A percentile compares a stretch with the other conserved stretches of the same genome.
These are phyloP conservation scores for Obba rivulosa DNA, from an alignment of 768 basidiomycete genomes.

Conservation along the genomic window DNA sequence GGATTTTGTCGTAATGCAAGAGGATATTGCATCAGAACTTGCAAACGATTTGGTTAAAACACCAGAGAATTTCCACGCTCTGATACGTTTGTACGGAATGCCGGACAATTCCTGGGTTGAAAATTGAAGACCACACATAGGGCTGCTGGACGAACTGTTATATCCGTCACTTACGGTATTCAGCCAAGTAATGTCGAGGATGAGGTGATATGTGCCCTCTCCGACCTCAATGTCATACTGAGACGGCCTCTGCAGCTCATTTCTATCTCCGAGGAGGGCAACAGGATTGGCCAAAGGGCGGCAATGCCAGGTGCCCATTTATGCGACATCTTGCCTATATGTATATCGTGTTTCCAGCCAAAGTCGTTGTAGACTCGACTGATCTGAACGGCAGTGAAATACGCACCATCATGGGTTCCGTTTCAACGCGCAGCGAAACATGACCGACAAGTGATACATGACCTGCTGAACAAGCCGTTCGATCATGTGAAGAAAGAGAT, in stretches of 20 bases:
- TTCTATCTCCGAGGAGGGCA: slow-evolving; percentile 33
- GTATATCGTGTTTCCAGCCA: neutral
- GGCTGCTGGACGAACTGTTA: slow-evolving; percentile 1
- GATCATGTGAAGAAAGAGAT: slow-evolving; percentile 17
- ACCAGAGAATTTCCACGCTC: slow-evolving; percentile 5
- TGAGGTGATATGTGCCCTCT: neutral
- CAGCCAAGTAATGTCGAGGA: slow-evolving; percentile 1
- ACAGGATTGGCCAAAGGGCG: slow-evolving; percentile 26
- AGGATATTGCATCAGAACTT: slow-evolving; percentile 19
- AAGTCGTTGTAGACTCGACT: slow-evolving; percentile 1
- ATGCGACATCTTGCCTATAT: slow-evolving; percentile 20
- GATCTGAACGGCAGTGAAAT: slow-evolving; percentile 12
- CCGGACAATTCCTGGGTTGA: no score
- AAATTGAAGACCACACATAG: no score
- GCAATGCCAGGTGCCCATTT: slow-evolving; percentile 36
- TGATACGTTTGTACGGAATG: slow-evolving; percentile 7
- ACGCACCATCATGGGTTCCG: slow-evolving; percentile 22
- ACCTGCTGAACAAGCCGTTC: slow-evolving; percentile 12
- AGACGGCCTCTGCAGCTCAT: slow-evolving; percentile 27
- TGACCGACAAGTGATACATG: slow-evolving; percentile 9
- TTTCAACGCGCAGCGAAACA: slow-evolving; percentile 17
- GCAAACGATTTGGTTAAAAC: slow-evolving; percentile 1
- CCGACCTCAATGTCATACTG: neutral
- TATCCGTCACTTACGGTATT: slow-evolving; percentile 8
- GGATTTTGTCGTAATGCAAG: slow-evolving; percentile 27